These are phyloP conservation scores for Ophiostoma triangulosporum DNA, from an alignment of 2,329 filamentous ascomycete genomes.

Conservation along the genomic window DNA sequence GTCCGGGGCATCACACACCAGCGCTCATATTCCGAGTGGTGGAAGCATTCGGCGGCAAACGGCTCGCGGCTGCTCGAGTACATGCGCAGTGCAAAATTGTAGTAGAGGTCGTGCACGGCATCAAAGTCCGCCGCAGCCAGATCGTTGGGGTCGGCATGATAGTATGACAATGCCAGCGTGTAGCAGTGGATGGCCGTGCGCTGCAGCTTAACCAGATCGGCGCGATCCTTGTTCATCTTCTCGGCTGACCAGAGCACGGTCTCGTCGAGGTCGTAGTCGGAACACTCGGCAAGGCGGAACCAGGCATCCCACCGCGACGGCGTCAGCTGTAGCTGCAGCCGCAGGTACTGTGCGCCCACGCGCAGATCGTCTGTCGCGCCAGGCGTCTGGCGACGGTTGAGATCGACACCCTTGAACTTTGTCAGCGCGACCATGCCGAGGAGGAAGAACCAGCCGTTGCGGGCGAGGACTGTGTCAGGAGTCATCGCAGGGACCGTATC, in stretches of 20 bases:
- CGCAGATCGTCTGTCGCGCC: slow-evolving; percentile 74
- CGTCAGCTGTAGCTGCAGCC: slow-evolving; percentile 71
- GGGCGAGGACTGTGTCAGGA: slow-evolving; percentile 58
- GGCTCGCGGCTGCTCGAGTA: slow-evolving; percentile 49
- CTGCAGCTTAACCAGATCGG: slow-evolving; percentile 62
- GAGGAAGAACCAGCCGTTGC: slow-evolving; percentile 83
- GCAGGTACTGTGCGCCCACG: slow-evolving; percentile 65
- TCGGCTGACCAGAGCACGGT: slow-evolving; percentile 79
- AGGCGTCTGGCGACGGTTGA: slow-evolving; percentile 61
- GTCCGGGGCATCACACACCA: slow-evolving; percentile 41
- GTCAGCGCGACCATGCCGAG: slow-evolving; percentile 78
- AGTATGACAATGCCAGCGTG: slow-evolving; percentile 44
- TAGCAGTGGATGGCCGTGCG: slow-evolving; percentile 74
- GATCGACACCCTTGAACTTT: slow-evolving; percentile 61
- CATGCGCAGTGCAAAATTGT: slow-evolving; percentile 47
- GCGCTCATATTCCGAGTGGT: slow-evolving; percentile 41
- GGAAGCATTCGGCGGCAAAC: slow-evolving; percentile 49
- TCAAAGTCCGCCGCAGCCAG: slow-evolving; percentile 33
- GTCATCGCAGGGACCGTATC: slow-evolving; percentile 56
- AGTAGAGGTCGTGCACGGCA: slow-evolving; percentile 43
- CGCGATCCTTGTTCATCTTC: slow-evolving; percentile 74
- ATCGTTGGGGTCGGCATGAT: slow-evolving; percentile 26
- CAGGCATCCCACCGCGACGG: slow-evolving; percentile 78
- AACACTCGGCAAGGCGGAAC: slow-evolving; percentile 78
- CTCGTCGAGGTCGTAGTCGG: slow-evolving; percentile 79